A percentile compares a stretch with the other conserved stretches of the same genome.
phyloP scores from a whole-genome alignment of 768 basidiomycete genomes.

The Phanerodontia chrysosporium region DNA sequence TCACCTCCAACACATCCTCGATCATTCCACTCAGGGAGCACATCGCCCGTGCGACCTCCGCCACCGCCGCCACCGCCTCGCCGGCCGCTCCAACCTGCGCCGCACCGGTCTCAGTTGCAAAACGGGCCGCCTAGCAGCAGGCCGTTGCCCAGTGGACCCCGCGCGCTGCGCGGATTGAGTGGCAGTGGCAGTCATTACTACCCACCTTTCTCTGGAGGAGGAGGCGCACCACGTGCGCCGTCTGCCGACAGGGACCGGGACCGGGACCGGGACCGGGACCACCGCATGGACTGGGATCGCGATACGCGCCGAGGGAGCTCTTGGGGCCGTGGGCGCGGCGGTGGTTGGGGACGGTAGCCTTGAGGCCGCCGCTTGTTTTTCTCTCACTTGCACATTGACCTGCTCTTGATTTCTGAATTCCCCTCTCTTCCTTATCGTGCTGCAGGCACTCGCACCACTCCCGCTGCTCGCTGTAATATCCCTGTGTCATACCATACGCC shows the following conservation, averaged over 20 bases:
- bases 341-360: constrained; percentile 4
- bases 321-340: constrained; percentile 1
- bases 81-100: constrained; percentile 27
- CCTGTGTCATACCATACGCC: not conserved
- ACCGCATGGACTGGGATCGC: constrained; percentile 36
- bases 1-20: constrained; percentile 47
- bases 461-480: not conserved
- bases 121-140: constrained; percentile 24
- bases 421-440: not conserved
- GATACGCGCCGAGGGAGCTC: not conserved
- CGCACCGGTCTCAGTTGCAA: constrained; percentile 27
- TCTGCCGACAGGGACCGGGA: no score
- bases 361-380: not conserved
- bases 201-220: constrained; percentile 9
- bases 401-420: not conserved
- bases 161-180: constrained; percentile 31
- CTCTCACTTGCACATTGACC: no score
- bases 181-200: constrained; percentile 12
- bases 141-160: constrained; percentile 36
- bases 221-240: constrained; percentile 43
- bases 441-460: not conserved
- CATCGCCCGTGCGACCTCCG: constrained; percentile 7
- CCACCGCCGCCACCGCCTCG: constrained; percentile 12
- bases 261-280: constrained; percentile 39
- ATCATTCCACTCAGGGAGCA: constrained; percentile 29